Evolutionary conservation across 164 flowering plant genomes (phyloP).

Genomic region (Liriodendron chinense): DNA sequence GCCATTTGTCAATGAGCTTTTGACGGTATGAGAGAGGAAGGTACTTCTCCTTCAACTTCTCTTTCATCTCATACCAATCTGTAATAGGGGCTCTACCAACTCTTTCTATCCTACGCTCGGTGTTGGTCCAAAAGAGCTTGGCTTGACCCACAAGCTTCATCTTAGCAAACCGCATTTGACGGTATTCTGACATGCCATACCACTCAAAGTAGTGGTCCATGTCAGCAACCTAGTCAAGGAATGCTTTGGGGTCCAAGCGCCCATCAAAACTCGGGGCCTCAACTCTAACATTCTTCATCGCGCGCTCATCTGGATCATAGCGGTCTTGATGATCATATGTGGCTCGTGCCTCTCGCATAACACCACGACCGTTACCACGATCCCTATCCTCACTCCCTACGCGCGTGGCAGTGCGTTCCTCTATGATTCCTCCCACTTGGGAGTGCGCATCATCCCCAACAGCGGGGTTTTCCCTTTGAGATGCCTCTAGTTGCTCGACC

Average conservation of each 20-base stretch:
- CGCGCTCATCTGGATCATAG: too few species aligned
- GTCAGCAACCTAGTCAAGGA: not conserved
- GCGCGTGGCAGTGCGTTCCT: too few species aligned
- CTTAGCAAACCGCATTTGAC: not conserved
- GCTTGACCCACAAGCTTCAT: not conserved
- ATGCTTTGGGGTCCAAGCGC: not conserved
- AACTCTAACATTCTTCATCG: not conserved
- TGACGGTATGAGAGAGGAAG: not conserved
- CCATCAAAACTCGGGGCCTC: not conserved
- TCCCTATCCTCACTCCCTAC: too few species aligned
- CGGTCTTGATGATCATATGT: too few species aligned
- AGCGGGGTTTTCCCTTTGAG: too few species aligned
- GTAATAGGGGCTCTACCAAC: not conserved
- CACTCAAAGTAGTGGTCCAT: slow-evolving; percentile 2
- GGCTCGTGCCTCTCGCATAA: too few species aligned
- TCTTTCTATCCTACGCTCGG: not conserved
- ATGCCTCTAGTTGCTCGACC: too few species aligned
- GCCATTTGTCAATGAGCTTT: not conserved
- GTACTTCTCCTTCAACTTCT: not conserved
- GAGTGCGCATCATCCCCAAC: too few species aligned
- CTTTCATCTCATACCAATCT: not conserved
- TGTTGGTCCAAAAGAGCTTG: not conserved
- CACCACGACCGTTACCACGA: too few species aligned
- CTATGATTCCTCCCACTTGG: too few species aligned
- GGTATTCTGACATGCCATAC: not conserved